Base-by-base conservation (phyloP, 495 filamentous ascomycete species). In the Neurospora sp. region DNA sequence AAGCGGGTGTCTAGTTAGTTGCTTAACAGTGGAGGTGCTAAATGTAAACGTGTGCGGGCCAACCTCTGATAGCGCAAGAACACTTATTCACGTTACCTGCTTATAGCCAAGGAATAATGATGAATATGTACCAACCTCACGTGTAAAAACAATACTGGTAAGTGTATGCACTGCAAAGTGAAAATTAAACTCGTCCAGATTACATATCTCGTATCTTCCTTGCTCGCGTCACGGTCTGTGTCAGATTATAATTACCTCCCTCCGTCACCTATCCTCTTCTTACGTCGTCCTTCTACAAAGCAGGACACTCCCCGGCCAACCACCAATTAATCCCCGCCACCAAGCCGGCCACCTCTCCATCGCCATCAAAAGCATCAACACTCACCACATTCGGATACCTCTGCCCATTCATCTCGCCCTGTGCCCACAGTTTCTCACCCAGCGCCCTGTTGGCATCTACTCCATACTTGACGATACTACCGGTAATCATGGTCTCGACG, bases 281-380 rank as follows among this genome's bases (percentile, higher is more conserved):
- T 22, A 22, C 0, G 20, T 22, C 20, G 20, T 16, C 41, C 40
- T 16, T 16, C 9, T 31, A 27, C 53, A 61, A 61, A 7, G 27
- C 53, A 61, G 53, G 53, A 40, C 70, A 71, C n/a, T 65, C 31
- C 70, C n/a, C 37, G n/a, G 70, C 45, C 44, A 71, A 65, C 8
- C 22, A 31, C 31, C 48, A 71, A 39, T 65, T 71, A 16, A 71
- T 61, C 0, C 27, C 70, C n/a, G 48, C 48, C 27, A 37, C 44
- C 70, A 71, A 37, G 37, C 41, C 41, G 0, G 27, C 4, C 6
- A 71, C 38, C 27, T 59, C 70, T 1, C 70, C 70, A 20, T 48
- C n/a, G 1, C 3, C 17, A 0, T n/a, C 41, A 61, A 59, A 65
- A 1, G 70, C 70, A 12, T 71, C 70, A 6, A 71, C 70, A 20